Conservation (phyloP, 2,329 filamentous ascomycete genomes). For the Aureobasidium sp. region DNA sequence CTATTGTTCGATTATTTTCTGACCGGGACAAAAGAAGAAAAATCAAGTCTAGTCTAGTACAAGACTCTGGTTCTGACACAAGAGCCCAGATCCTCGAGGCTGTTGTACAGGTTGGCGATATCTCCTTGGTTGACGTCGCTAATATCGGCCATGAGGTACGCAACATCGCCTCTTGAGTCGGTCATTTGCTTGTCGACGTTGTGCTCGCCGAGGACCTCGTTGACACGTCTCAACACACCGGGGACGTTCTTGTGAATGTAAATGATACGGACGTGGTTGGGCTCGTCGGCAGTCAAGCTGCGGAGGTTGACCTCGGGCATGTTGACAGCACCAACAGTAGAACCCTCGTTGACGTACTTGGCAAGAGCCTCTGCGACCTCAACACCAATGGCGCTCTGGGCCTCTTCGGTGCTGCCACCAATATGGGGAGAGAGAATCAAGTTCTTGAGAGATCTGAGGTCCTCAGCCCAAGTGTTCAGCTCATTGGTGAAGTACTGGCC, state of each 20-base stretch:
- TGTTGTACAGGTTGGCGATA: constrained; percentile 79
- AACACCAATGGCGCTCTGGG: constrained; percentile 88
- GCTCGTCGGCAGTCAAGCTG: constrained; percentile 82
- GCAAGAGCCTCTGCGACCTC: constrained; percentile 86
- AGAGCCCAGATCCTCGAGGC: constrained; percentile 61
- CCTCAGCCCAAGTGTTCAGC: constrained; percentile 78
- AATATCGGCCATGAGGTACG: constrained; percentile 97
- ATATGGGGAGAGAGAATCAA: constrained; percentile 95
- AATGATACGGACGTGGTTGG: constrained; percentile 80
- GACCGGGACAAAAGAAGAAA: neutral
- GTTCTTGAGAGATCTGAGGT: constrained; percentile 79
- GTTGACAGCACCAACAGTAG: constrained; percentile 88
- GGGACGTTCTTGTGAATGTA: constrained; percentile 97
- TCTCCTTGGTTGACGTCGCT: constrained; percentile 74
- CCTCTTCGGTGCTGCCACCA: constrained; percentile 94
- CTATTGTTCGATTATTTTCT: neutral
- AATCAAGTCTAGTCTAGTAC: constrained; percentile 28
- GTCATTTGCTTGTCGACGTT: constrained; percentile 99
- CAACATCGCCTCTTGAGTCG: constrained; percentile 86
- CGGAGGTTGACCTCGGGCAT: constrained; percentile 90
- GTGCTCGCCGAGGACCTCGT: constrained; percentile 88
- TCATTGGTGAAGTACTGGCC: constrained; percentile 87
- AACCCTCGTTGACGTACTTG: constrained; percentile 91
- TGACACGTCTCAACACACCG: constrained; percentile 89
- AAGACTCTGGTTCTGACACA: constrained; percentile 43